phyloP scores from a whole-genome alignment of 2,329 filamentous ascomycete genomes.

The Colletotrichum eleusines region DNA sequence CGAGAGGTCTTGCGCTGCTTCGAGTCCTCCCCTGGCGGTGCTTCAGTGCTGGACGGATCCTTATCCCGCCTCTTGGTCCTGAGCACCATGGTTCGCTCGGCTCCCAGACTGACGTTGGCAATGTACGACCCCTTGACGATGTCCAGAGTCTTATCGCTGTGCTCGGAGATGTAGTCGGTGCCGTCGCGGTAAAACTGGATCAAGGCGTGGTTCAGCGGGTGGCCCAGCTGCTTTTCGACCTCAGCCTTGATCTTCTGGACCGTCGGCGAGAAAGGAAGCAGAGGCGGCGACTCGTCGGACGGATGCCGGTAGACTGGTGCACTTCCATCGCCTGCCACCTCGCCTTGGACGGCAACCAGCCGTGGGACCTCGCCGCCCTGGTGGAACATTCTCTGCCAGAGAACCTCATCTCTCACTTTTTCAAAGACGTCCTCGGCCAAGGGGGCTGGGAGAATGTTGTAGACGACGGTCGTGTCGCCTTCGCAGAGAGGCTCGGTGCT shows the following conservation, averaged over 20 bases:
- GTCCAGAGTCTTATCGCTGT: slow-evolving; percentile 96
- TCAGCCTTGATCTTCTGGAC: slow-evolving; percentile 76
- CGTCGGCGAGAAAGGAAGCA: slow-evolving; percentile 80
- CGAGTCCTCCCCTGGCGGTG: slow-evolving; percentile 37
- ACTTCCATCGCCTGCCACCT: slow-evolving; percentile 74
- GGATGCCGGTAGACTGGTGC: slow-evolving; percentile 96
- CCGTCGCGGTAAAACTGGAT: slow-evolving; percentile 95
- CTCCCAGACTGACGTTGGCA: slow-evolving; percentile 93
- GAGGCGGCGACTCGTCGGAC: slow-evolving; percentile 84
- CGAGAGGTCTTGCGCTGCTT: slow-evolving; percentile 71
- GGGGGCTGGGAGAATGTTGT: slow-evolving; percentile 73
- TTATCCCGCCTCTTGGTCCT: slow-evolving; percentile 78
- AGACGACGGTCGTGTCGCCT: slow-evolving; percentile 82
- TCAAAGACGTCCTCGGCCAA: slow-evolving; percentile 74
- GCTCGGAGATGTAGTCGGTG: slow-evolving; percentile 93
- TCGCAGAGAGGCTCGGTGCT: slow-evolving; percentile 69
- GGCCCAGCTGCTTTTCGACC: slow-evolving; percentile 80
- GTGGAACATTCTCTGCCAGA: slow-evolving; percentile 94
- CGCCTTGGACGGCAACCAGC: slow-evolving; percentile 89
- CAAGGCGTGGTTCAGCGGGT: slow-evolving; percentile 88
- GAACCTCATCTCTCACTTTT: slow-evolving; percentile 77
- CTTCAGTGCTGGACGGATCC: slow-evolving; percentile 48
- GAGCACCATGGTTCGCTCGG: slow-evolving; percentile 89
- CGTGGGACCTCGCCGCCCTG: slow-evolving; percentile 92
- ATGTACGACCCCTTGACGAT: slow-evolving; percentile 85